Evolutionary conservation across 2,329 filamentous ascomycete genomes (phyloP), one percentile per base, ranked within the genome.

Genomic region (Epichloe typhina): DNA sequence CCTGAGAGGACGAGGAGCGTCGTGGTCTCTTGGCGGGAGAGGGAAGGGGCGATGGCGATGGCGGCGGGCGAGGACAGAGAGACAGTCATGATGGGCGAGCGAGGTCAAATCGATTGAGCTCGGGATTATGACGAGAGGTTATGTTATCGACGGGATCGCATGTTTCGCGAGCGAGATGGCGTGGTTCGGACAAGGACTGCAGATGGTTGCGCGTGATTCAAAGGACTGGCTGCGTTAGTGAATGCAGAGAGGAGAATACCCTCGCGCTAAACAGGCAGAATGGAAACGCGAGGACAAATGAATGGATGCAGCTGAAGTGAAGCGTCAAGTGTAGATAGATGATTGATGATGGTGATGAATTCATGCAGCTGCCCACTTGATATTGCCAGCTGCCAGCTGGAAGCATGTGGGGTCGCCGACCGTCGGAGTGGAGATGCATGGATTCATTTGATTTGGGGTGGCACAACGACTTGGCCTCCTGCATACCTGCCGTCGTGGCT

Each of bases 1-100:
- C 80, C 74, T 43, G 82, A 78, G 51, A 95, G 70, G 17, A 80
- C 72, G 56, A 85, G 61, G 55, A 83, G 75, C 49, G 66, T 66
- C 55, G 78, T 61, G n/a, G 73, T 69, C 64, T 83, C 80, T 49
- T 64, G 63, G 54, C 66, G 66, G 49, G 78, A 75, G 57, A 82
- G 77, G 39, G 60, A 57, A 15, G 21, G 15, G 49, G 39, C 31
- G 45, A 39, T 19, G 49, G 39, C 31, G 45, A 39, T 19, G 44
- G 39, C 4, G 50, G 33, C 38, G 26, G 46, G 12, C 19, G 51
- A 47, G 33, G 47, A 36, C 6, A 39, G 23, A 12, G 49, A 43
- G 37, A 17, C 31, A 15, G 42, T 43, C 47, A 50, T 50, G 51
- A 19, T 33, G 50, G 41, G 17, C 26, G 38, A 23, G 2, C 23